Percentiles rank a stretch among this genome's conserved stretches.
Evolutionary conservation across 2,329 filamentous ascomycete species (phyloP).

Genomic region (Colletotrichum sansevieriae): DNA sequence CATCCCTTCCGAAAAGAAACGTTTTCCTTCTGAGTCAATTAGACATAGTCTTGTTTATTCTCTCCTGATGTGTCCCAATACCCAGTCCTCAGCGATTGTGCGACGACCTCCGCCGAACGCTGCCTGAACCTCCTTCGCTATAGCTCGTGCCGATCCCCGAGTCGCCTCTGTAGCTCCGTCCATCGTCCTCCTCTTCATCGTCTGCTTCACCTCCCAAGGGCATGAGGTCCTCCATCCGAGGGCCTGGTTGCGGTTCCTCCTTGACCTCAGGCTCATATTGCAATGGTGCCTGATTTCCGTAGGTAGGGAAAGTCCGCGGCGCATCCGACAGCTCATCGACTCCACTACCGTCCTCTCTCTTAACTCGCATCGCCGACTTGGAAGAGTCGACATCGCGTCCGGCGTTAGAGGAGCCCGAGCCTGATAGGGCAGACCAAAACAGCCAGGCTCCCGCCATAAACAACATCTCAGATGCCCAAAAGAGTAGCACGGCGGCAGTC

Average conservation of each 20-base stretch:
- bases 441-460: constrained; percentile 77
- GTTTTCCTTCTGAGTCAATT: no score
- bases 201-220: constrained; percentile 58
- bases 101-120: constrained; percentile 50
- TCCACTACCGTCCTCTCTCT: constrained; percentile 49
- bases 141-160: constrained; percentile 69
- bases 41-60: no score
- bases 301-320: constrained; percentile 59
- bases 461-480: constrained; percentile 82
- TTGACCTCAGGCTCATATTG: constrained; percentile 57
- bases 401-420: constrained; percentile 42
- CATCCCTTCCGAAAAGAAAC: no score
- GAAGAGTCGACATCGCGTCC: constrained; percentile 33
- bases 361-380: constrained; percentile 31
- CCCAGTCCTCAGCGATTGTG: constrained; percentile 33
- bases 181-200: constrained; percentile 52
- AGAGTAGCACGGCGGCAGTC: constrained; percentile 74
- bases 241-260: constrained; percentile 45
- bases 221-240: constrained; percentile 51
- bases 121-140: constrained; percentile 53
- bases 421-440: constrained; percentile 53
- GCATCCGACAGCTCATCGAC: constrained; percentile 54
- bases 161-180: constrained; percentile 52
- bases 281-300: constrained; percentile 55
- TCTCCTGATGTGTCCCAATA: no score